Evolutionary conservation across 2,329 filamentous ascomycete species (phyloP), one percentile per base, ranked within the genome.

Genomic region (Botryosphaeria dothidea): DNA sequence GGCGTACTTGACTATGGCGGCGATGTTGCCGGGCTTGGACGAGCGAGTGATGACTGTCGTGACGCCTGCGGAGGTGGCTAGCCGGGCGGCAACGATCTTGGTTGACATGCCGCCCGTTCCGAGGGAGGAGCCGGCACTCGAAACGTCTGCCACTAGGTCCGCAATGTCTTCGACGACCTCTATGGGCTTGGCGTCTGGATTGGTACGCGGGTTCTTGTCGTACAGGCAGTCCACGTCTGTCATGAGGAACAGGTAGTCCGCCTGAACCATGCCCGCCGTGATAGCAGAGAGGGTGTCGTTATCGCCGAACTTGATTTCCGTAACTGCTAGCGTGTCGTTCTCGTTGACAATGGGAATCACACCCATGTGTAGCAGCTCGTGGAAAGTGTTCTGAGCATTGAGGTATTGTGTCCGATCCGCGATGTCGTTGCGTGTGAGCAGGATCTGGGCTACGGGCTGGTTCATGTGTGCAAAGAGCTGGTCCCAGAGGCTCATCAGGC

Each of bases 251-350:
- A 99, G 85, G 72, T 97, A 92, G 74, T 99, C 93, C 58, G 95
- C 95, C 73, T 97, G 92, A 21, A 98, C 92, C 93, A 98, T 98
- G 69, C 91, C 95, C 0, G 95, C 92, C 0, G 95, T 97, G 71
- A 99, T 97, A 65, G 95, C 95, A 13, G 93, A 97, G 52, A 99
- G 84, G 1, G 95, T 99, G 78, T 99, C 95, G 72, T 99, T 99
- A 83, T 99, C 95, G 70, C 95, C 95, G 75, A 99, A 99, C 83
- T 98, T 98, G 81, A 99, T 99, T 85, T 99, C 95, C 74, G 94
- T 92, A 69, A 99, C 95, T 25, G 93, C 92, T 63, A 99, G 82
- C 2, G 95, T 99, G 77, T 99, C 95, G 78, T 99, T 99, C 80
- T 99, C 95, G 73, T 99, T 99, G 68, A 99, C 95, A 72, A 99